Conservation (phyloP, 192 early-diverging fungal species). For the Phycomyces nitens region DNA sequence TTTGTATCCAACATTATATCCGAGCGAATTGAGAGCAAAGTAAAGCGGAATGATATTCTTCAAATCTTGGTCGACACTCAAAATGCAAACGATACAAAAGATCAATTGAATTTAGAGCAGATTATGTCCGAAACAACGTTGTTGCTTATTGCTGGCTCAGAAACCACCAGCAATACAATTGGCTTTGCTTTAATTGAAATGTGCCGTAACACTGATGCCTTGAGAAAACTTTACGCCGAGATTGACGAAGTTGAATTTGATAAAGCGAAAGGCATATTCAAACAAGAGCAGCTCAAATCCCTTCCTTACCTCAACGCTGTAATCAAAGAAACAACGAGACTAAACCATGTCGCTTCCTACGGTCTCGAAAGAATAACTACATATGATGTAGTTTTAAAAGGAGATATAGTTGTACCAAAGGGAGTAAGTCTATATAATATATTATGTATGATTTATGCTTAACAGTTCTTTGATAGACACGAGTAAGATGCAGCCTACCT, state of each 20-base stretch:
- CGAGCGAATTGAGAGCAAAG: slow-evolving; percentile 10
- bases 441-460: no score
- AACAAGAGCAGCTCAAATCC: slow-evolving; percentile 30
- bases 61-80: slow-evolving; percentile 42
- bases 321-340: slow-evolving; percentile 37
- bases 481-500: slow-evolving; percentile 3
- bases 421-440: slow-evolving; percentile 10
- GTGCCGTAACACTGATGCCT: slow-evolving; percentile 35
- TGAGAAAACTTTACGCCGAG: slow-evolving; percentile 37
- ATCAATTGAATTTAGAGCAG: slow-evolving; percentile 6
- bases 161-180: slow-evolving; percentile 44
- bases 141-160: slow-evolving; percentile 32
- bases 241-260: slow-evolving; percentile 32
- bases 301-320: slow-evolving; percentile 39
- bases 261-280: slow-evolving; percentile 13
- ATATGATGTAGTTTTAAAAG: slow-evolving; percentile 18
- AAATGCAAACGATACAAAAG: slow-evolving; percentile 20
- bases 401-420: slow-evolving; percentile 24
- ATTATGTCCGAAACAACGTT: slow-evolving; percentile 27
- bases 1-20: slow-evolving; percentile 24
- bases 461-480: background rate
- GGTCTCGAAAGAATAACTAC: slow-evolving; percentile 19
- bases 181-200: slow-evolving; percentile 43
- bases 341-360: slow-evolving; percentile 26
- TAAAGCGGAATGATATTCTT: slow-evolving; percentile 36